A percentile compares a stretch with the other conserved stretches of the same genome.
Evolutionary conservation across 23 red algal genomes (phyloP).

Genomic region (Gracilariopsis chorda): DNA sequence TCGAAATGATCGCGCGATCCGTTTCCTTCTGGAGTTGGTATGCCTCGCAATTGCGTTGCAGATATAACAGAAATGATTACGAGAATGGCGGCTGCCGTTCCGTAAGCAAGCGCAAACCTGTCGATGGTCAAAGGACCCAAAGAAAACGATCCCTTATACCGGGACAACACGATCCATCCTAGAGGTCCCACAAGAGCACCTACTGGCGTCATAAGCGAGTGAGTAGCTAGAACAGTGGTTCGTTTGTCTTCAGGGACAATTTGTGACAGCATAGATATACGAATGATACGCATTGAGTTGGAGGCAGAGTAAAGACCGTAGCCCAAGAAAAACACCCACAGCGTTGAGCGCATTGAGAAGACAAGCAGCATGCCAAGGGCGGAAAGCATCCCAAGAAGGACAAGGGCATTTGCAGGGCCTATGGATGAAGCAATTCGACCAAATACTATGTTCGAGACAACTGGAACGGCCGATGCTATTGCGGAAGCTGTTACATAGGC

Average conservation of each 20-base stretch:
- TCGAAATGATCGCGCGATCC: background rate
- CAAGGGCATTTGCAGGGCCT: constrained; percentile 26
- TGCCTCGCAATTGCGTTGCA: background rate
- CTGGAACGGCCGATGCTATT: constrained; percentile 34
- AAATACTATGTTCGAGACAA: constrained; percentile 46
- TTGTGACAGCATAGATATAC: constrained; percentile 35
- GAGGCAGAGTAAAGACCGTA: constrained; percentile 38
- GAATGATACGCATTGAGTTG: constrained; percentile 48
- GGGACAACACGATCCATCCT: constrained; percentile 16
- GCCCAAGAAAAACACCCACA: constrained; percentile 29
- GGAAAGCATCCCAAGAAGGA: background rate
- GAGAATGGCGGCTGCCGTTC: background rate
- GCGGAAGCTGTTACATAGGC: constrained; percentile 48
- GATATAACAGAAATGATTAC: background rate
- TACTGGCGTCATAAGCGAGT: constrained; percentile 58
- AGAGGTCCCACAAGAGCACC: constrained; percentile 50
- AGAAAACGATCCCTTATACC: background rate
- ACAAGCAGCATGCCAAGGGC: constrained; percentile 51
- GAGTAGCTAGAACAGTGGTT: constrained; percentile 40
- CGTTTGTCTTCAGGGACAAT: constrained; percentile 26
- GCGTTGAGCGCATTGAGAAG: background rate
- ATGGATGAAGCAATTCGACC: constrained; percentile 15
- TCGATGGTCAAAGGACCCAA: background rate
- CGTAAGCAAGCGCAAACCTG: constrained; percentile 47
- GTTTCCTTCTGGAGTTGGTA: background rate